A percentile compares a stretch with the other conserved stretches of the same genome.
These are phyloP conservation scores for Fusarium sp. DNA, from an alignment of 2,329 filamentous ascomycete species.

Conservation along the genomic window DNA sequence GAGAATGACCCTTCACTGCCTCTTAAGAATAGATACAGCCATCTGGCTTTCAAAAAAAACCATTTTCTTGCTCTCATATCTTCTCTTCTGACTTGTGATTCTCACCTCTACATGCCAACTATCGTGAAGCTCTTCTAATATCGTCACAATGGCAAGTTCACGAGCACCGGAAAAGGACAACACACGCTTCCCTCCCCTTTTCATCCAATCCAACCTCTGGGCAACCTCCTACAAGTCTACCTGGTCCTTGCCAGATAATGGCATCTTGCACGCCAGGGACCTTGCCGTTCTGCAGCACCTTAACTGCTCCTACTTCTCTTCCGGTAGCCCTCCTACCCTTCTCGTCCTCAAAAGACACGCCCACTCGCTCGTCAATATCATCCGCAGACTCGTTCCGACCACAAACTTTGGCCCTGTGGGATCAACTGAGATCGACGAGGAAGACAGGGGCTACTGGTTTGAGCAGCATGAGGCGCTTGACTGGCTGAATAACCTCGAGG, in stretches of 20 bases:
- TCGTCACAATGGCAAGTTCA: conserved; percentile 11
- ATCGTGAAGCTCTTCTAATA: neutral
- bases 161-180: conserved; percentile 18
- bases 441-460: conserved; percentile 53
- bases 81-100: neutral
- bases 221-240: conserved; percentile 48
- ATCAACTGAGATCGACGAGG: conserved; percentile 33
- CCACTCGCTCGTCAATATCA: conserved; percentile 68
- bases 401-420: conserved; percentile 44
- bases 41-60: conserved; percentile 6
- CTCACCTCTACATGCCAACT: neutral
- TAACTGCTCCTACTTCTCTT: conserved; percentile 71
- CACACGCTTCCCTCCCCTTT: conserved; percentile 5
- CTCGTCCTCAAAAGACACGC: conserved; percentile 71
- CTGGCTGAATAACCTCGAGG: conserved; percentile 66
- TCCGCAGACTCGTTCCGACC: conserved; percentile 62
- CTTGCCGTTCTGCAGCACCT: conserved; percentile 57
- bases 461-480: conserved; percentile 65
- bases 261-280: conserved; percentile 41
- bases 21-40: conserved; percentile 11
- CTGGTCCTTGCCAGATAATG: conserved; percentile 43
- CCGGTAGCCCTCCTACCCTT: conserved; percentile 66
- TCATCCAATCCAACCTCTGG: conserved; percentile 48
- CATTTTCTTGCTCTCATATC: conserved; percentile 9
- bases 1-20: neutral